These are phyloP conservation scores for Penicillium glabrum DNA, from an alignment of 2,329 filamentous ascomycete genomes.

Conservation along the genomic window DNA sequence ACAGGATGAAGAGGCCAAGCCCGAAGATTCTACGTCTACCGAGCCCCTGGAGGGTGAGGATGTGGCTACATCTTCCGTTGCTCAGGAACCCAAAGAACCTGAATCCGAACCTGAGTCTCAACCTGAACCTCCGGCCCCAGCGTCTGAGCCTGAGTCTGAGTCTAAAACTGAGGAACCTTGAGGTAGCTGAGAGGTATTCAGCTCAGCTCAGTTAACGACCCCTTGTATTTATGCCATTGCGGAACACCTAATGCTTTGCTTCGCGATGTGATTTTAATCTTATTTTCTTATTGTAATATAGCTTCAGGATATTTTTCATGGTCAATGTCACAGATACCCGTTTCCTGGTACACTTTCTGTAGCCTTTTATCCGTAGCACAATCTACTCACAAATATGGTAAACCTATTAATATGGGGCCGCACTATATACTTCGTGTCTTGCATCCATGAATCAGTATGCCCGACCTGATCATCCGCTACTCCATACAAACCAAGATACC, in stretches of 20 bases:
- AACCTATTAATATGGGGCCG: too few relatives aligned
- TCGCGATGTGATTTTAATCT: slow-evolving; percentile 8
- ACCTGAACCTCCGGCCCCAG: neutral
- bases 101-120: slow-evolving; percentile 4
- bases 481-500: too few relatives aligned
- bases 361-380: neutral
- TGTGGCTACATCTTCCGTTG: slow-evolving; percentile 6
- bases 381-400: neutral
- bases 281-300: slow-evolving; percentile 19
- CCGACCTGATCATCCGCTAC: too few relatives aligned
- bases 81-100: slow-evolving; percentile 10
- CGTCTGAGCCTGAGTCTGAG: neutral
- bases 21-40: slow-evolving; percentile 1
- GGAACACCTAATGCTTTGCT: slow-evolving; percentile 5
- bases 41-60: slow-evolving; percentile 5
- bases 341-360: slow-evolving; percentile 4
- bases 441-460: too few relatives aligned
- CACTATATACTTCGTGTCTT: too few relatives aligned
- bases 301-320: slow-evolving; percentile 21
- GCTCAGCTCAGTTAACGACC: neutral
- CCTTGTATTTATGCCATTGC: slow-evolving; percentile 6
- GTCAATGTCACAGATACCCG: slow-evolving; percentile 29
- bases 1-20: slow-evolving; percentile 4
- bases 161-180: neutral
- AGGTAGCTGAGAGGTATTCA: too few relatives aligned